Evolutionary conservation across 805 yeast species (phyloP), one percentile per base, ranked within the genome.

Genomic region (Groenewaldozyma tartarivorans): DNA sequence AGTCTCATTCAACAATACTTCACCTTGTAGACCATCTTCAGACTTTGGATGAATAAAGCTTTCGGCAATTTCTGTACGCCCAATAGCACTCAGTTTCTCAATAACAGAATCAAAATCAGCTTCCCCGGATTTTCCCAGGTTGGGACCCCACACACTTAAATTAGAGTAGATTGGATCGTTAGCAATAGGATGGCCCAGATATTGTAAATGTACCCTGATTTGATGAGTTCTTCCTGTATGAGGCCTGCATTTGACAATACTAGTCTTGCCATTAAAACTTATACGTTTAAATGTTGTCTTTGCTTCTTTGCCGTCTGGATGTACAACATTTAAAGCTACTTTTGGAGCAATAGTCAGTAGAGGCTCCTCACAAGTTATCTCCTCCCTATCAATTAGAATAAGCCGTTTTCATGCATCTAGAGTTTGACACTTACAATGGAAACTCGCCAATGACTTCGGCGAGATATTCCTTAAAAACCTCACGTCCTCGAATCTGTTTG

Each of bases 191-290:
- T 67, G 72, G 0, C 96, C 96, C n/a, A 92, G 51, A 49, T 69
- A 81, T 60, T 88, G 96, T 42, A 92, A 62, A 63, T 92, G 98
- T 1, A 92, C 95, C 45, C 98, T 67, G 38, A 92, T 87, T 57
- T 90, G 98, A 59, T 90, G 98, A 0, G 96, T 86, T 55, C 98
- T 69, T 0, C 98, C 98, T 0, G 98, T 90, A 15, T 72, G 63
- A 1, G 98, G 98, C 48, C 67, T 72, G 60, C 97, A 90, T 45
- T 76, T 68, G 2, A 92, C 95, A 20, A 92, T 69, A 41, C 85
- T 75, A 5, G 77, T 69, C 33, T 69, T 55, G 1, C 81, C 74
- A 60, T 88, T 85, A 53, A 71, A 83, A n/a, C 82, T 71, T 0
- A 82, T 62, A 36, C 83, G 67, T 43, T 58, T 64, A 61, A 90